Base-by-base conservation (phyloP, 2,329 filamentous ascomycete species). In the Metarhizium brunneum region DNA sequence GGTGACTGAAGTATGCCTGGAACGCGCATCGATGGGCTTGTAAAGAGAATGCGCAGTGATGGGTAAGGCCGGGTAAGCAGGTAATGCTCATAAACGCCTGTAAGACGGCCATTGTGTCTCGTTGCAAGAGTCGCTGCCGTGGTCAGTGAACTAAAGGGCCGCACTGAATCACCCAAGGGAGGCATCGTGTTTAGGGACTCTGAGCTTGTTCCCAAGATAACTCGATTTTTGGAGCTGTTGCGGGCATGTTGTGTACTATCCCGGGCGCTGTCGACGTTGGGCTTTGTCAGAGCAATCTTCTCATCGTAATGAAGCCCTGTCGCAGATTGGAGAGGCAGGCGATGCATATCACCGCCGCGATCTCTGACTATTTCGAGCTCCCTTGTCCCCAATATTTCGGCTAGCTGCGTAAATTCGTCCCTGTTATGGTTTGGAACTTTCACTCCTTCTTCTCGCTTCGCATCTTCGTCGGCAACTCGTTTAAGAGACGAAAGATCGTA, bases 61-160 rank as follows among this genome's bases (percentile, higher is more conserved):
- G 86, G 85, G 59, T 82, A 82, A 0, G 86, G 86, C 4, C 85
- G 75, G 5, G 86, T 78, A 18, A 86, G 77, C n/a, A 86, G 73
- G 62, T 85, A 86, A 62, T 85, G 68, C 59, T 80, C 74, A 61
- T 77, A 80, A 51, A 68, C 52, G 20, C 65, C 60, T 0, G 63
- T 63, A 2, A 69, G 64, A 0, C 67, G 65, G 5, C 67, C 66
- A 13, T 64, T 59, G 2, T 58, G 57, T 1, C 56, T 55, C 11
- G 54, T 43, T 3, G 57, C 54, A 10, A 54, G 49, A 5, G 47
- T 49, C 18, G 54, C 55, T 1, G 57, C 53, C 13, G 54, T 50
- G n/a, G 35, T 52, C 16, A 25, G 20, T 4, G 45, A 48, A 18
- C 45, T 48, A 20, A 48, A 48, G 8, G 45, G 45, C 16, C 45